A percentile compares a stretch with the other conserved stretches of the same genome.
These are phyloP conservation scores for Phymatotrichopsis omnivora DNA, from an alignment of 2,329 filamentous ascomycete species.

Conservation along the genomic window DNA sequence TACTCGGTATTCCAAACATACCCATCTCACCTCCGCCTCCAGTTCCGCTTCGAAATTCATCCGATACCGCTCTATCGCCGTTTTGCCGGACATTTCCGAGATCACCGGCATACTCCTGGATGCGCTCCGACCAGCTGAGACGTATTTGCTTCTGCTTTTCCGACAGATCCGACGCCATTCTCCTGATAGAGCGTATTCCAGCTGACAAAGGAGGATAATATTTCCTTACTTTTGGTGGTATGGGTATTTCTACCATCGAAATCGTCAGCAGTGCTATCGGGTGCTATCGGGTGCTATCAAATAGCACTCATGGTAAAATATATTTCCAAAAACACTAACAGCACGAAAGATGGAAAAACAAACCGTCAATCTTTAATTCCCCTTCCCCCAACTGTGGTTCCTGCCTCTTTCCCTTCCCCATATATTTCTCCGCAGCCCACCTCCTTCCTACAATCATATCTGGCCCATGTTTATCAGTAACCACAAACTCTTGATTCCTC, in stretches of 20 bases:
- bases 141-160: background rate
- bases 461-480: background rate
- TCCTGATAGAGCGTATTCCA: too few species aligned
- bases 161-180: too few species aligned
- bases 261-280: too few species aligned
- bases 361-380: conserved; percentile 6
- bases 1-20: too few species aligned
- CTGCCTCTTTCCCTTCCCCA: background rate
- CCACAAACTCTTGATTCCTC: background rate
- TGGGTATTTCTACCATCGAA: too few species aligned
- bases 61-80: conserved; percentile 15
- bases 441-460: background rate
- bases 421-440: background rate
- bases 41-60: conserved; percentile 13
- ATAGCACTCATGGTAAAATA: too few species aligned
- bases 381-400: conserved; percentile 1
- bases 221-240: too few species aligned
- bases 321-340: too few species aligned
- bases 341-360: background rate
- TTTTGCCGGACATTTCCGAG: conserved; percentile 12
- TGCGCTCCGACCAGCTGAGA: conserved; percentile 13
- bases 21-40: background rate
- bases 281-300: too few species aligned
- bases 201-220: too few species aligned
- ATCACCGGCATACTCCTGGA: conserved; percentile 16